Conservation (phyloP, 176 grass and related monocot species). For the Microstegium vimineum region DNA sequence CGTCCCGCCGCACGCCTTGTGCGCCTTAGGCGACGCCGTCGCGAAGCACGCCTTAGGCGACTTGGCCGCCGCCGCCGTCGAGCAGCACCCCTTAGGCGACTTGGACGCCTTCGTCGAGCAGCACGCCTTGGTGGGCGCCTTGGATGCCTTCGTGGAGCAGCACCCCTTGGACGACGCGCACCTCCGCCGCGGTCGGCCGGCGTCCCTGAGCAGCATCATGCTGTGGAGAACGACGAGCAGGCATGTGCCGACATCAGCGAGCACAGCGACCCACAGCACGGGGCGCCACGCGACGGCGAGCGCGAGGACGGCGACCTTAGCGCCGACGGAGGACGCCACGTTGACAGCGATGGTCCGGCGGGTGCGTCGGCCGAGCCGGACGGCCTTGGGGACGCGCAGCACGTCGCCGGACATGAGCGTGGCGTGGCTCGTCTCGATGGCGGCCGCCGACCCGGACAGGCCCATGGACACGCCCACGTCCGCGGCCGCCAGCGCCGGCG, state of each 20-base stretch:
- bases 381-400: constrained; percentile 32
- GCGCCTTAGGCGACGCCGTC: background rate
- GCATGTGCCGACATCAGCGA: constrained; percentile 70
- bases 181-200: background rate
- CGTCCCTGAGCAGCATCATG: constrained; percentile 44
- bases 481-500: constrained; percentile 58
- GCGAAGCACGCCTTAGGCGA: background rate
- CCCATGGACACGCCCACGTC: constrained; percentile 73
- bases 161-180: background rate
- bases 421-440: constrained; percentile 63
- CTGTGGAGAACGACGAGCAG: constrained; percentile 61
- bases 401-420: constrained; percentile 75
- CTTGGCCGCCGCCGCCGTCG: too few species aligned
- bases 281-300: constrained; percentile 41
- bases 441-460: constrained; percentile 55
- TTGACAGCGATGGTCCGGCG: constrained; percentile 37
- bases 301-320: constrained; percentile 32
- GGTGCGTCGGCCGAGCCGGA: constrained; percentile 38
- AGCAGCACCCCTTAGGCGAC: background rate
- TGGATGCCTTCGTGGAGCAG: background rate
- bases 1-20: constrained; percentile 13
- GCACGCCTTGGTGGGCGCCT: background rate
- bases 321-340: constrained; percentile 31
- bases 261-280: constrained; percentile 61
- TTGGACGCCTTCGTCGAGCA: background rate